These are phyloP conservation scores for Boletus fagicola DNA, from an alignment of 768 basidiomycete genomes.

Conservation along the genomic window DNA sequence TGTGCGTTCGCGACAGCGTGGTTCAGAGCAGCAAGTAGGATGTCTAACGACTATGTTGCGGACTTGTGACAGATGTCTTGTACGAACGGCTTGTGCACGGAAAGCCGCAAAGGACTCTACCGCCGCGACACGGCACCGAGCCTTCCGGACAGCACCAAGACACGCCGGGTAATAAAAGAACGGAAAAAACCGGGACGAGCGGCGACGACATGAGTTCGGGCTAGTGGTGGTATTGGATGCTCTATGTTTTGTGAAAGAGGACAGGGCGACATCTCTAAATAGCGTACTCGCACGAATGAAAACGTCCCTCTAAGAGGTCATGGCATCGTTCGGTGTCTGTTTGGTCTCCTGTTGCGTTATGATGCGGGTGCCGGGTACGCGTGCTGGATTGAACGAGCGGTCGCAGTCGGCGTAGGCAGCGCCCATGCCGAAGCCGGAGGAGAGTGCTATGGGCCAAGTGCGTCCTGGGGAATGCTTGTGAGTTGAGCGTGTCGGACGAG, in stretches of 20 bases:
- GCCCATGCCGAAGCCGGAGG: slow-evolving; percentile 84
- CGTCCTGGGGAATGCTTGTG: slow-evolving; percentile 56
- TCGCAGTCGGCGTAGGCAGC: slow-evolving; percentile 91
- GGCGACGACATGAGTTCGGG: slow-evolving; percentile 6
- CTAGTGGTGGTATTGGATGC: slow-evolving; percentile 2
- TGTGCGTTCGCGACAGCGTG: slow-evolving; percentile 39
- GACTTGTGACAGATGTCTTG: slow-evolving; percentile 48
- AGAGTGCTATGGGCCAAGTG: slow-evolving; percentile 86
- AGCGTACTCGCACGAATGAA: slow-evolving; percentile 5
- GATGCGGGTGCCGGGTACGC: slow-evolving; percentile 81
- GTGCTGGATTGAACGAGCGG: slow-evolving; percentile 87
- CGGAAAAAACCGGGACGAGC: slow-evolving; percentile 21
- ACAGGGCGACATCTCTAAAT: slow-evolving; percentile 26
- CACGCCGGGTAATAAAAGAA: background rate
- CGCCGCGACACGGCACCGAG: slow-evolving; percentile 13
- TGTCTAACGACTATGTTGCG: slow-evolving; percentile 7
- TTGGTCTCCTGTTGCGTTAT: slow-evolving; percentile 40
- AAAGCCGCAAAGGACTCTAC: slow-evolving; percentile 44
- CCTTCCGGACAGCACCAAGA: slow-evolving; percentile 12
- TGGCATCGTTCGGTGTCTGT: slow-evolving; percentile 5
- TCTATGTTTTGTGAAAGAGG: slow-evolving; percentile 10
- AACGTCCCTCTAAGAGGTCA: background rate
- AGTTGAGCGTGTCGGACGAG: slow-evolving; percentile 2
- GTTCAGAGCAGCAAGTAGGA: background rate
- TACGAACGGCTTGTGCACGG: slow-evolving; percentile 63